Conservation (phyloP, 805 yeast species). For the Candida sanyiensis region DNA sequence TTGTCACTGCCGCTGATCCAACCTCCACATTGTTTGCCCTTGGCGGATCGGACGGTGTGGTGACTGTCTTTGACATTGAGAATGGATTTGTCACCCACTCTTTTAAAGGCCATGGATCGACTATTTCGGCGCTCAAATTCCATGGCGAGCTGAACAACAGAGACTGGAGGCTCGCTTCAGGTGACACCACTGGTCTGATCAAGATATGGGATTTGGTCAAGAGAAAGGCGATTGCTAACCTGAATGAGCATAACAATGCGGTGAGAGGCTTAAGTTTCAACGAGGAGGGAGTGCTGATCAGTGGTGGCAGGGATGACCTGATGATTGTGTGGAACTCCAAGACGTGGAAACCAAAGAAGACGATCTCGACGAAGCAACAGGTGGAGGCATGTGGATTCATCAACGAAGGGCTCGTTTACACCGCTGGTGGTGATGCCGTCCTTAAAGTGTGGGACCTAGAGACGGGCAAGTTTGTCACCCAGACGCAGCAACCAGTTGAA, state of each 20-base stretch:
- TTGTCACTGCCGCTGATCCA: slow-evolving; percentile 67
- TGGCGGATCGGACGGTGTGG: slow-evolving; percentile 92
- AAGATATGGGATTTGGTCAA: slow-evolving; percentile 62
- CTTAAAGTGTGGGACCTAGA: slow-evolving; percentile 58
- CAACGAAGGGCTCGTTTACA: slow-evolving; percentile 75
- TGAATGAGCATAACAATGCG: slow-evolving; percentile 75
- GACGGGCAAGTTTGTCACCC: slow-evolving; percentile 47
- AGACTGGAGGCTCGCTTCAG: slow-evolving; percentile 74
- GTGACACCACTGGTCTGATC: slow-evolving; percentile 53
- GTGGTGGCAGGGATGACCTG: slow-evolving; percentile 89
- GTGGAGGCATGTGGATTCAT: slow-evolving; percentile 67
- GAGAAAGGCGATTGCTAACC: slow-evolving; percentile 58
- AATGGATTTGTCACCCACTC: slow-evolving; percentile 87
- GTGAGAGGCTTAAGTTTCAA: slow-evolving; percentile 78
- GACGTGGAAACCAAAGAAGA: slow-evolving; percentile 50
- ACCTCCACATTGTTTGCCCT: slow-evolving; percentile 85
- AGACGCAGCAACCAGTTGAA: slow-evolving; percentile 51
- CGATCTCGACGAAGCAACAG: slow-evolving; percentile 69
- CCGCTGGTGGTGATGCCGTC: slow-evolving; percentile 73
- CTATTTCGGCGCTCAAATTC: slow-evolving; percentile 70
- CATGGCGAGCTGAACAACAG: slow-evolving; percentile 65
- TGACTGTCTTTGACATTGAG: slow-evolving; percentile 87
- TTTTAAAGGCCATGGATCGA: slow-evolving; percentile 88
- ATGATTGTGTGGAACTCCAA: slow-evolving; percentile 52
- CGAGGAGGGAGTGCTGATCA: slow-evolving; percentile 51